Percentiles rank a stretch among this genome's conserved stretches.
phyloP scores from a whole-genome alignment of 2,329 filamentous ascomycete species.

The Fusarium hainanense region DNA sequence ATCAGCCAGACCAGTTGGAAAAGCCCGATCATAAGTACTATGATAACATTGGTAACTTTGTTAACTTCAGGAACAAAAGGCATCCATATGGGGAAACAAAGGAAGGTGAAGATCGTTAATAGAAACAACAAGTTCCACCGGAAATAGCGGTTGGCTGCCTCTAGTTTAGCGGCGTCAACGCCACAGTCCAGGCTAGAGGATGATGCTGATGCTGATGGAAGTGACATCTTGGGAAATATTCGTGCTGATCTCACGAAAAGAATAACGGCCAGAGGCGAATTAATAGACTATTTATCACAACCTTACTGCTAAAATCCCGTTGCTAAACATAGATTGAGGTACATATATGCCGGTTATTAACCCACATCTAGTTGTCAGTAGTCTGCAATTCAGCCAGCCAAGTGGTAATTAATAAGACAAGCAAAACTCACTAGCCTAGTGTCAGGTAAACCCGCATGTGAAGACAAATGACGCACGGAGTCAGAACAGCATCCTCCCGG shows the following conservation, averaged over 20 bases:
- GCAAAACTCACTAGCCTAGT: background rate
- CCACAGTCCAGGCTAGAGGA: conserved; percentile 18
- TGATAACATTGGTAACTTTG: conserved; percentile 25
- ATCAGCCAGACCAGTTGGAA: conserved; percentile 33
- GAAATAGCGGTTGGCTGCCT: conserved; percentile 31
- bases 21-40: conserved; percentile 18
- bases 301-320: background rate
- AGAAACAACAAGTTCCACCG: conserved; percentile 32
- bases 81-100: conserved; percentile 33
- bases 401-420: background rate
- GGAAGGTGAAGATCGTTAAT: conserved; percentile 18
- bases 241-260: background rate
- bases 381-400: background rate
- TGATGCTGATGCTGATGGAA: conserved; percentile 6
- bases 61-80: conserved; percentile 25
- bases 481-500: background rate
- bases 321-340: background rate
- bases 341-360: background rate
- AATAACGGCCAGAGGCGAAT: background rate
- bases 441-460: background rate
- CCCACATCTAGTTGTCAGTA: background rate
- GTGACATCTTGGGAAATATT: conserved; percentile 1
- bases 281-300: too few relatives aligned
- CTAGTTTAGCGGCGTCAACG: conserved; percentile 21
- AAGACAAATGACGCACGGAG: background rate